Percentiles rank a stretch among this genome's conserved stretches.
Evolutionary conservation across 441 rosid genomes (phyloP).

Genomic region (Adansonia gregorii): DNA sequence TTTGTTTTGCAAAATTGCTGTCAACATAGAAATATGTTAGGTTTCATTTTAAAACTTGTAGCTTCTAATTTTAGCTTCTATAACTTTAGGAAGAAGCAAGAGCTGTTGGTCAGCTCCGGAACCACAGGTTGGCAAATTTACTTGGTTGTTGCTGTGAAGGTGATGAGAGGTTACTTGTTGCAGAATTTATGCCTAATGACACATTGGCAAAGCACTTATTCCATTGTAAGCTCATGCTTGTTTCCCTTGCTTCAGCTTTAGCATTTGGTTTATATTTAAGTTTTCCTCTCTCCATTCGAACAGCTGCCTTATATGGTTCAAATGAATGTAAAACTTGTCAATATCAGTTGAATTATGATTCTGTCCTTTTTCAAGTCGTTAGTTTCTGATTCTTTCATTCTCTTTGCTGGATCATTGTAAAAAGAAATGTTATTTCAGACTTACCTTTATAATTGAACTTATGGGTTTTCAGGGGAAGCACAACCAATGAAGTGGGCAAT

Average conservation of each 20-base stretch:
- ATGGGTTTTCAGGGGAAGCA: constrained; percentile 66
- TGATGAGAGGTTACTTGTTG: constrained; percentile 74
- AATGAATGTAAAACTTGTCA: neutral
- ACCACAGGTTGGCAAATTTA: constrained; percentile 61
- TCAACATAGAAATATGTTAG: neutral
- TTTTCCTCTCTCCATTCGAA: neutral
- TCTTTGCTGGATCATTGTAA: neutral
- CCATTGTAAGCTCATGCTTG: constrained; percentile 51
- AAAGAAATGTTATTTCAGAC: neutral
- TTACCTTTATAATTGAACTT: neutral
- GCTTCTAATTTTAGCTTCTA: constrained; percentile 19
- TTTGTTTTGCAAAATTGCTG: constrained; percentile 6
- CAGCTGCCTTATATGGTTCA: neutral
- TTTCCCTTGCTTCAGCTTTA: neutral
- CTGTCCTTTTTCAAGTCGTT: neutral
- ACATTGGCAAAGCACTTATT: constrained; percentile 76
- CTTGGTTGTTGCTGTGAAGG: constrained; percentile 72
- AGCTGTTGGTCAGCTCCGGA: constrained; percentile 71
- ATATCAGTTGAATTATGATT: constrained; percentile 15
- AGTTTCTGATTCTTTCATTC: constrained; percentile 1
- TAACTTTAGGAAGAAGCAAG: constrained; percentile 64
- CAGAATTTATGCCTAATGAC: constrained; percentile 71
- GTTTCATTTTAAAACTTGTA: constrained; percentile 9
- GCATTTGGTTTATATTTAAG: neutral
- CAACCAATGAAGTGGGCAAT: constrained; percentile 97